Evolutionary conservation across 202 grass and related monocot species (phyloP).

Genomic region (Digitaria exilis): DNA sequence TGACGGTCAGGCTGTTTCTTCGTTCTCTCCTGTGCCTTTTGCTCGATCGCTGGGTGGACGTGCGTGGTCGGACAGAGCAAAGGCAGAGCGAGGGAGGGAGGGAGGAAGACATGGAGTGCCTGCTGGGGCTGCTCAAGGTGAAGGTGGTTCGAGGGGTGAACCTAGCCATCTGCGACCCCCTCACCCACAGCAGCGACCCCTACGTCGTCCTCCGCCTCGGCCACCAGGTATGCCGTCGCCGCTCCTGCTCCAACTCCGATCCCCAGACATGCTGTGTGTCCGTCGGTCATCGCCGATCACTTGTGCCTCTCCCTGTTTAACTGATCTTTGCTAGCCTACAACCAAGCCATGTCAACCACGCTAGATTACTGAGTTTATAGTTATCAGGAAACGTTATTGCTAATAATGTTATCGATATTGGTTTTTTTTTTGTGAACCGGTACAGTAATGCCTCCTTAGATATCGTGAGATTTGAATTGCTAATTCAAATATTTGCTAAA

Average conservation of each 20-base stretch:
- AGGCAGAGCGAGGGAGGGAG: background rate
- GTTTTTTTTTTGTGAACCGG: too few species aligned
- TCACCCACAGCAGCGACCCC: slow-evolving; percentile 71
- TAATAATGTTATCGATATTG: too few species aligned
- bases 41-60: background rate
- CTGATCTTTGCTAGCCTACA: too few species aligned
- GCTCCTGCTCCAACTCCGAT: background rate
- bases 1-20: background rate
- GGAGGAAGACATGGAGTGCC: slow-evolving; percentile 58
- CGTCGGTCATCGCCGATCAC: background rate
- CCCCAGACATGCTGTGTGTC: background rate
- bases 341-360: too few species aligned
- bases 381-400: too few species aligned
- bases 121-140: slow-evolving; percentile 67
- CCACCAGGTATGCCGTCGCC: slow-evolving; percentile 31
- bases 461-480: too few species aligned
- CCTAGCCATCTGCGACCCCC: slow-evolving; percentile 63
- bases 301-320: too few species aligned
- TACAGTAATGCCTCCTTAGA: too few species aligned
- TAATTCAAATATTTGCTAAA: too few species aligned
- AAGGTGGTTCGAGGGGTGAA: slow-evolving; percentile 55
- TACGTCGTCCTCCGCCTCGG: slow-evolving; percentile 65
- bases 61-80: background rate
- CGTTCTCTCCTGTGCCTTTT: background rate
- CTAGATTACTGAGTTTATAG: too few species aligned